Percentiles rank a stretch among this genome's conserved stretches.
Evolutionary conservation across 2,329 filamentous ascomycete genomes (phyloP).

Genomic region (Nothophoma quercina): DNA sequence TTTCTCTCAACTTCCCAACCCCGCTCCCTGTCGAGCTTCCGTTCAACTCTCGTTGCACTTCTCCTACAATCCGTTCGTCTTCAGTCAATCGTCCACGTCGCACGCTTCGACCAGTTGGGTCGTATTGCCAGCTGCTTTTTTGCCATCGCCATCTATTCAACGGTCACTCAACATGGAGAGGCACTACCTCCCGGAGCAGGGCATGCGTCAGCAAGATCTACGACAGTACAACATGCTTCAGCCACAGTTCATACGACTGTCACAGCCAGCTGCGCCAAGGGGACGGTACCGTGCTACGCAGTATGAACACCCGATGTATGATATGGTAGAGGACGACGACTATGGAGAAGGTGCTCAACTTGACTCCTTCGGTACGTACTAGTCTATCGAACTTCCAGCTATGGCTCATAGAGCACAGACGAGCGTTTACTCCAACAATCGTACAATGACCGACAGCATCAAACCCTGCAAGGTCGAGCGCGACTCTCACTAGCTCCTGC

Average conservation of each 20-base stretch:
- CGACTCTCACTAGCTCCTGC: conserved; percentile 49
- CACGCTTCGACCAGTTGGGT: background rate
- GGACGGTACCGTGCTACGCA: conserved; percentile 37
- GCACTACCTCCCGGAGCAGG: background rate
- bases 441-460: conserved; percentile 42
- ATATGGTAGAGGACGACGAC: conserved; percentile 36
- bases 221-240: conserved; percentile 23
- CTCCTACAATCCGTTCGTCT: background rate
- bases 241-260: conserved; percentile 21
- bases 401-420: conserved; percentile 37
- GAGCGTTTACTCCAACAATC: conserved; percentile 43
- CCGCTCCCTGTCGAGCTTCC: conserved; percentile 7
- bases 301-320: conserved; percentile 25
- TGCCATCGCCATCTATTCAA: background rate
- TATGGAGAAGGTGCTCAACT: conserved; percentile 36
- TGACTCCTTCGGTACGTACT: conserved; percentile 59
- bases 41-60: background rate
- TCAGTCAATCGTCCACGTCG: too few relatives aligned
- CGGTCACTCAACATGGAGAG: background rate
- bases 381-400: too few relatives aligned
- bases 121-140: background rate
- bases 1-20: conserved; percentile 4
- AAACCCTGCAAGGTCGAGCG: conserved; percentile 45
- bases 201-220: background rate
- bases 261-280: conserved; percentile 20